phyloP scores from a whole-genome alignment of 768 basidiomycete species.

The Rhizopogon vinicolor region DNA sequence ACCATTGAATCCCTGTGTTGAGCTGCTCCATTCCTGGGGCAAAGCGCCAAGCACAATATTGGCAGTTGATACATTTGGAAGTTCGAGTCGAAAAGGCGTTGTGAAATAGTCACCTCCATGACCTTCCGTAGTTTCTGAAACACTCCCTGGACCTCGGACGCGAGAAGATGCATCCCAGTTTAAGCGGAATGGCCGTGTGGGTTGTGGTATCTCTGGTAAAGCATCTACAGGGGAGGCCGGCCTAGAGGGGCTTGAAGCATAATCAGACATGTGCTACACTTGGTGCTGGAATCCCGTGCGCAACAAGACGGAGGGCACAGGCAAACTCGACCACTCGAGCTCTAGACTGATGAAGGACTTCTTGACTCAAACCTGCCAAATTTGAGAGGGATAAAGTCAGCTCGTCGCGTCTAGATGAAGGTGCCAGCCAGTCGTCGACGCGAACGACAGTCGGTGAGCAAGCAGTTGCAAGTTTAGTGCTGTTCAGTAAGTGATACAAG shows the following conservation, averaged over 20 bases:
- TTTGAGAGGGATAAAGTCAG: not conserved
- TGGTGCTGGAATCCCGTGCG: not conserved
- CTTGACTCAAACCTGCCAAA: not conserved
- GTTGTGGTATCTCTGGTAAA: slow-evolving; percentile 34
- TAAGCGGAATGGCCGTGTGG: slow-evolving; percentile 65
- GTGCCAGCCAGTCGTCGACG: not conserved
- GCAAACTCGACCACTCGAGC: not conserved
- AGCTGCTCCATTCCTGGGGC: slow-evolving; percentile 72
- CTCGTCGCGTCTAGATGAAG: not conserved
- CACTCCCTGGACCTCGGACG: slow-evolving; percentile 63
- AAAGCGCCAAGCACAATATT: slow-evolving; percentile 45
- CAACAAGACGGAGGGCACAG: not conserved
- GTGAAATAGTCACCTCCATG: slow-evolving; percentile 56
- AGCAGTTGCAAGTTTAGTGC: not conserved
- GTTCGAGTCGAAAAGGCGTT: slow-evolving; percentile 35
- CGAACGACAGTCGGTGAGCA: not conserved
- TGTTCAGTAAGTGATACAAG: no score
- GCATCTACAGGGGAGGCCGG: slow-evolving; percentile 51
- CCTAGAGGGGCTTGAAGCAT: slow-evolving; percentile 51
- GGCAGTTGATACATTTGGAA: slow-evolving; percentile 44
- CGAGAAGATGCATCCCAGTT: slow-evolving; percentile 64
- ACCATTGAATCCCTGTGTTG: slow-evolving; percentile 89
- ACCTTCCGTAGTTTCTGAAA: slow-evolving; percentile 69
- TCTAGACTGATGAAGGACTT: not conserved
- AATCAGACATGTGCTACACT: slow-evolving; percentile 31